These are phyloP conservation scores for Fusarium devonianum DNA, from an alignment of 2,329 filamentous ascomycete genomes.

Conservation along the genomic window DNA sequence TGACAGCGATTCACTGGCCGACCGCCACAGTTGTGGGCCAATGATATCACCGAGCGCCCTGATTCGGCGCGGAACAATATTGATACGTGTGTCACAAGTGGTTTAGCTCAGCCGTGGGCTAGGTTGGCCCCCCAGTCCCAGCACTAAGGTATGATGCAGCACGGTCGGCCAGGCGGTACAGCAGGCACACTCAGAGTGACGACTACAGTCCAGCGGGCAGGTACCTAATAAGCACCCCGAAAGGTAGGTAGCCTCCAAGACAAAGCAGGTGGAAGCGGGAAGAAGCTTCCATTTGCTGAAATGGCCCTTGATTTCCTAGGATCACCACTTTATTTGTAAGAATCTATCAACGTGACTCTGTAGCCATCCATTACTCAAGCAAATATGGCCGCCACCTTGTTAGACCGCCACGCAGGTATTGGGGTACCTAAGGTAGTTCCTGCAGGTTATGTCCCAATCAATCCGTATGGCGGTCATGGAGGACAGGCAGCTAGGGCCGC, in stretches of 20 bases:
- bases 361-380: neutral
- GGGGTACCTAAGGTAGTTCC: neutral
- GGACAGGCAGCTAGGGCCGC: constrained; percentile 35
- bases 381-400: constrained; percentile 19
- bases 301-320: neutral
- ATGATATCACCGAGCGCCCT: constrained; percentile 45
- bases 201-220: constrained; percentile 19
- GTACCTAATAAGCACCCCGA: no score
- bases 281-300: constrained; percentile 33
- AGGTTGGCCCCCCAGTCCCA: constrained; percentile 28
- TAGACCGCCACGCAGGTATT: constrained; percentile 13
- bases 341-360: neutral
- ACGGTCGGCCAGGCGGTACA: constrained; percentile 29
- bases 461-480: constrained; percentile 16
- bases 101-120: constrained; percentile 39
- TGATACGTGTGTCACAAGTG: constrained; percentile 38
- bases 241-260: constrained; percentile 11
- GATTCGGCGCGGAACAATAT: constrained; percentile 48
- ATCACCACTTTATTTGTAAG: neutral
- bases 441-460: constrained; percentile 19
- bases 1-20: constrained; percentile 41
- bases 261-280: constrained; percentile 35
- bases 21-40: constrained; percentile 43
- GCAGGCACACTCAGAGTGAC: constrained; percentile 41
- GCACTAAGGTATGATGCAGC: constrained; percentile 38